Evolutionary conservation across 2,329 filamentous ascomycete species (phyloP).

Genomic region (Trichophyton benhamiae): DNA sequence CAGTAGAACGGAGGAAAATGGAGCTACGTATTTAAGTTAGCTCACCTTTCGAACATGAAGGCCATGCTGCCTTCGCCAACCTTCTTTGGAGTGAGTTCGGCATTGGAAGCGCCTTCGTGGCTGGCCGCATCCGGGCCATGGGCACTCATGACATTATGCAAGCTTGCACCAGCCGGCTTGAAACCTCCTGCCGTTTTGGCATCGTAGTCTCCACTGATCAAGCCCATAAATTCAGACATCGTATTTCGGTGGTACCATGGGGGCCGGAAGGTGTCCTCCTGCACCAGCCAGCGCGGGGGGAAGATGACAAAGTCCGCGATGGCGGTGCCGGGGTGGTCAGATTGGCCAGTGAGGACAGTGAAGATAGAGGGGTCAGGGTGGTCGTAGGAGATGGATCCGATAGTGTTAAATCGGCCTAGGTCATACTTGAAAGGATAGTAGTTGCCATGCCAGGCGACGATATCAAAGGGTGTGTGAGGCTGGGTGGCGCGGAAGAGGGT

Average conservation of each 20-base stretch:
- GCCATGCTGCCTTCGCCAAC: constrained; percentile 50
- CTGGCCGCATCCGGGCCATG: constrained; percentile 49
- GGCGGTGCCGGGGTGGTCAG: constrained; percentile 47
- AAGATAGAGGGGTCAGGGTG: constrained; percentile 71
- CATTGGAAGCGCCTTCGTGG: constrained; percentile 44
- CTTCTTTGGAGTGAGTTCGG: constrained; percentile 43
- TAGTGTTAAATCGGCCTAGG: constrained; percentile 61
- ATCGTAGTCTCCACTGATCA: constrained; percentile 50
- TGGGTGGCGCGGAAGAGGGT: constrained; percentile 54
- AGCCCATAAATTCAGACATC: constrained; percentile 55
- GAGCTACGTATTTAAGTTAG: too few relatives aligned
- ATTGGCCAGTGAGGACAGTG: constrained; percentile 51
- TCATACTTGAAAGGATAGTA: constrained; percentile 78
- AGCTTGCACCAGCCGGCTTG: constrained; percentile 47
- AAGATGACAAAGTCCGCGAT: constrained; percentile 56
- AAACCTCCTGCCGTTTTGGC: constrained; percentile 47
- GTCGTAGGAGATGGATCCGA: constrained; percentile 61
- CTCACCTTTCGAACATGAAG: constrained; percentile 51
- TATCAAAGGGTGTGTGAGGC: constrained; percentile 61
- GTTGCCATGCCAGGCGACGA: constrained; percentile 69
- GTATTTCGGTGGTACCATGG: constrained; percentile 55
- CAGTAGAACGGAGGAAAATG: background rate
- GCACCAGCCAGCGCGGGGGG: constrained; percentile 51
- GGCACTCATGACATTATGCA: constrained; percentile 62
- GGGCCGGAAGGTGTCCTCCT: constrained; percentile 48